Conservation (phyloP, 176 grass and related monocot species). For the Oryza coarctata region DNA sequence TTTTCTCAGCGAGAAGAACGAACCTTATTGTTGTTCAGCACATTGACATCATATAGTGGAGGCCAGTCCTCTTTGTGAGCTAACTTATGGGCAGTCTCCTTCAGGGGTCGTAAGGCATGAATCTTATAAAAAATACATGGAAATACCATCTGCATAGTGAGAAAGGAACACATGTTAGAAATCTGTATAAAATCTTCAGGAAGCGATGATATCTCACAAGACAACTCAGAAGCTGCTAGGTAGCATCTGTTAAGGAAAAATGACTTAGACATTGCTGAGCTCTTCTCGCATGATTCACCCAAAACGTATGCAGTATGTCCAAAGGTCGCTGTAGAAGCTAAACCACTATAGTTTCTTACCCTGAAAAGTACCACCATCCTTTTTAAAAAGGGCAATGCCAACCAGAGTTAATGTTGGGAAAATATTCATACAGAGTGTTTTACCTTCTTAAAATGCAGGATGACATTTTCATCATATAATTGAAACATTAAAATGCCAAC, state of each 20-base stretch:
- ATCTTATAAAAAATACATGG: conserved; percentile 90
- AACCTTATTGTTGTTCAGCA: conserved; percentile 86
- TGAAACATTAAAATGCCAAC: not conserved
- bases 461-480: not conserved
- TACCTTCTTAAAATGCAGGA: not conserved
- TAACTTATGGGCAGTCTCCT: conserved; percentile 80
- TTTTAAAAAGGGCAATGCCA: not conserved
- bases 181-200: not conserved
- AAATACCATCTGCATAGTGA: conserved; percentile 63
- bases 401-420: not conserved
- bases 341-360: not conserved
- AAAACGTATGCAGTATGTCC: not conserved
- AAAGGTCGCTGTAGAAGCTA: conserved; percentile 9
- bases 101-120: conserved; percentile 57
- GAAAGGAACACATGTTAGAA: not conserved
- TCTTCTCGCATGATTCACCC: not conserved
- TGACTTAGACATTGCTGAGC: not conserved
- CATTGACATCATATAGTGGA: conserved; percentile 59
- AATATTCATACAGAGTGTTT: not conserved
- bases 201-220: not conserved
- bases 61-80: conserved; percentile 74
- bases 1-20: not conserved
- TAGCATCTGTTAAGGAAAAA: not conserved
- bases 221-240: not conserved
- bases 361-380: not conserved